Evolutionary conservation across 768 basidiomycete genomes (phyloP), one percentile per base, ranked within the genome.

Genomic region (Amylocystis lapponica): DNA sequence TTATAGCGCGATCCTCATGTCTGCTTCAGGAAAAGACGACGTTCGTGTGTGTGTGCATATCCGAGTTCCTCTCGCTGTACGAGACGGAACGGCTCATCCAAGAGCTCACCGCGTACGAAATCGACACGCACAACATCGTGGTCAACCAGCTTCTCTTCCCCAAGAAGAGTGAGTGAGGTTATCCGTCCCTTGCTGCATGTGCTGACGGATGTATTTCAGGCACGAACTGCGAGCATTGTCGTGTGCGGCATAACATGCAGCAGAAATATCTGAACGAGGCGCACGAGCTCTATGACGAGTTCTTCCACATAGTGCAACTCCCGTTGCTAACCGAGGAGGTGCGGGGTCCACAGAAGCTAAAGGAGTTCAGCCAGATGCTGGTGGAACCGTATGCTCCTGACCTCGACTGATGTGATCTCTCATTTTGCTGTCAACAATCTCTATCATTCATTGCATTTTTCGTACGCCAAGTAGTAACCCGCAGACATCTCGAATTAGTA

Each of bases 61-160:
- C 95, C 40, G 95, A 98, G 64, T 98, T 99, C 76, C 68, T 98
- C 53, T 96, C 93, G 12, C 70, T 99, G 21, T 99, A 99, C 64
- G 96, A 99, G 71, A 99, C 96, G 21, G 96, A 99, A 65, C 87
- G 96, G 22, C 76, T 99, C 20, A 90, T 99, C 23, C 96, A 99
- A 65, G 94, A 97, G 62, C 70, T 96, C 34, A 90, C 87, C n/a
- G 71, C 80, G 34, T 91, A 91, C 60, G 91, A 92, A 61, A 97
- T 97, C 60, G 94, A 98, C 64, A 96, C 93, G 37, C 96, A 99
- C 65, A 94, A 95, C 62, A 98, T 99, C 57, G 91, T 98, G 43
- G 93, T 98, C 43, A 99, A 99, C 60, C 96, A 99, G 65, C 70
- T 99, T 4, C 68, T 99, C 27, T 98, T 91, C 74, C 95, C 96